Base-by-base conservation (phyloP, 495 filamentous ascomycete genomes). In the Aspergillus nanangensis region DNA sequence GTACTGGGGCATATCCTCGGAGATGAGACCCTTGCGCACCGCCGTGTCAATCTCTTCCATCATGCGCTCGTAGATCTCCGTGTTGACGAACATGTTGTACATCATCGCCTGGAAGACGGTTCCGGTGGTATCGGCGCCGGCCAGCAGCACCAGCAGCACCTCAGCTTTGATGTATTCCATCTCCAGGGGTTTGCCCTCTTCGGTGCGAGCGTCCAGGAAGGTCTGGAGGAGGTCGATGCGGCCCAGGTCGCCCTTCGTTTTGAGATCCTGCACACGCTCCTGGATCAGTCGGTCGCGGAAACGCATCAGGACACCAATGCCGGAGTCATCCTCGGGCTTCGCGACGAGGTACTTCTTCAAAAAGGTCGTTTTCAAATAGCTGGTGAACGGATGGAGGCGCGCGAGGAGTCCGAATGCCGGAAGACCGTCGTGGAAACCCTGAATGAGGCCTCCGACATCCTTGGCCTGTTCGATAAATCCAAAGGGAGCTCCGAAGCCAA, bases 81-180 rank as follows among this genome's bases (percentile, higher is more conserved):
- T 66, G 38, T 72, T 64, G 5, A 61, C 63, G 10, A 84, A 52
- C 18, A 86, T 58, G 49, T 78, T 74, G 18, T 71, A 50, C 34
- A 86, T 59, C 32, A 79, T 66, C 2, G 70, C 72, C 37, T 71
- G 71, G 53, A 87, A 72, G 8, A 75, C 66, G 1, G 75, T 79
- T 0, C 78, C 76, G 0, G 76, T 80, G 9, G 83, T 83, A 48
- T 88, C 84, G 7, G 80, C 76, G n/a, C 80, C 81, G 2, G 81
- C 82, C 8, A 84, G 65, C 36, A 82, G 57, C 14, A 81, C 69
- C 0, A 80, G 61, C 2, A 80, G 57, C 17, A 77, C 71, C 58
- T 80, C 79, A 0, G 75, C 74, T 42, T 74, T 72, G 52, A 80
- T 67, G 41, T 78, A 71, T 17, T 71, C 68, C 50, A 72, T 56